Evolutionary conservation across 768 basidiomycete genomes (phyloP).

Genomic region (Porpolomopsis calyptriformis): DNA sequence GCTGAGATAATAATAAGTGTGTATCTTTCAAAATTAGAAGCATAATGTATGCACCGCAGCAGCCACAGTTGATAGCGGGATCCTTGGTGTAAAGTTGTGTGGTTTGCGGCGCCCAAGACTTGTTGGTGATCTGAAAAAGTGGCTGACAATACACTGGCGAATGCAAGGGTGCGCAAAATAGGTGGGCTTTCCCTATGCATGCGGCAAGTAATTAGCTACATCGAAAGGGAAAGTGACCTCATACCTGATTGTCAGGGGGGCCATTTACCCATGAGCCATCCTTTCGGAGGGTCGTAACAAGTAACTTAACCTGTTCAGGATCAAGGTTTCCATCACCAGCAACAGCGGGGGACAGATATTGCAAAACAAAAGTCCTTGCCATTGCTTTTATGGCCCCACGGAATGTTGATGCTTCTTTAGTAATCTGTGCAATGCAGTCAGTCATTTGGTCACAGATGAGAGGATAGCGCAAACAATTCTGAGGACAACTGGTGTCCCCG

Average conservation of each 20-base stretch:
- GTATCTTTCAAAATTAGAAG: not conserved
- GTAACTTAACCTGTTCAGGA: not conserved
- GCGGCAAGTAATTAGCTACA: not conserved
- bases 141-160: not conserved
- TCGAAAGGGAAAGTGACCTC: not conserved
- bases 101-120: not conserved
- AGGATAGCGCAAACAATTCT: not conserved
- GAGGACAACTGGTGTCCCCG: not conserved
- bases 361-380: not conserved
- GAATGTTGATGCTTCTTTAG: conserved; percentile 1
- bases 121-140: not conserved
- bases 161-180: not conserved
- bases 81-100: not conserved
- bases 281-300: not conserved
- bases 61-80: not conserved
- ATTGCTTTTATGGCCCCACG: not conserved
- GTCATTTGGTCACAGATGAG: not conserved
- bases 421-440: not conserved
- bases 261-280: not conserved
- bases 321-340: not conserved
- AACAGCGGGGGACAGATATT: not conserved
- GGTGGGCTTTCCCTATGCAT: not conserved
- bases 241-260: not conserved
- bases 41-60: not conserved
- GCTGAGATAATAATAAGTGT: not conserved